phyloP scores from a whole-genome alignment of 2,329 filamentous ascomycete genomes.

The Curvularia spicifera region DNA sequence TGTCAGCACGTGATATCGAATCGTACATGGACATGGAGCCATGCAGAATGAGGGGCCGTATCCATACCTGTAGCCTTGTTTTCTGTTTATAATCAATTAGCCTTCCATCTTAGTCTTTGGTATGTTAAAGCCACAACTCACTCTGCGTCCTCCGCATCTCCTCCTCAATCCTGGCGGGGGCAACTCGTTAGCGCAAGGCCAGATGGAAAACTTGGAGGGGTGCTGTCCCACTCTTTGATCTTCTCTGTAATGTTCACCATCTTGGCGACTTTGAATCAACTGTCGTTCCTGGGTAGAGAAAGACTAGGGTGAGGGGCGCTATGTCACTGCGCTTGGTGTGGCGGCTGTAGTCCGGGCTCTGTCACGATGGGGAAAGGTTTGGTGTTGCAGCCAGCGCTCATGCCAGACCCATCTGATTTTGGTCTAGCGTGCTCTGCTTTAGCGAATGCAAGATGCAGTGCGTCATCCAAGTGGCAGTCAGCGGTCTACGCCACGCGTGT shows the following conservation, averaged over 20 bases:
- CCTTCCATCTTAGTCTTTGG: neutral
- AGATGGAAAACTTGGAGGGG: conserved; percentile 33
- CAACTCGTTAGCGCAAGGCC: conserved; percentile 37
- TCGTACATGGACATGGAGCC: neutral
- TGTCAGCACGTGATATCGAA: conserved; percentile 48
- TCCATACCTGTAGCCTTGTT: conserved; percentile 95
- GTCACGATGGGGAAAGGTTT: conserved; percentile 45
- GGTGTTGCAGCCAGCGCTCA: conserved; percentile 38
- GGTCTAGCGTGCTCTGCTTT: conserved; percentile 24
- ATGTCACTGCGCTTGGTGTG: conserved; percentile 10
- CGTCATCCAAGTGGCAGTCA: conserved; percentile 32
- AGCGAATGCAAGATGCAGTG: conserved; percentile 35
- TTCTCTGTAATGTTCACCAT: conserved; percentile 99
- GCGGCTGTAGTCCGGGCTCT: conserved; percentile 23
- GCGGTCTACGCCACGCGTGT: conserved; percentile 21
- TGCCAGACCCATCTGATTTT: conserved; percentile 17
- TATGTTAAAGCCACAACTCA: conserved; percentile 54
- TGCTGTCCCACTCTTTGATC: conserved; percentile 86
- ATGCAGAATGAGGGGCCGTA: neutral
- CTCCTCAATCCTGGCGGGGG: conserved; percentile 83
- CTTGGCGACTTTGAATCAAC: conserved; percentile 36
- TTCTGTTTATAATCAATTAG: conserved; percentile 64
- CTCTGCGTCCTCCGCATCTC: conserved; percentile 99
- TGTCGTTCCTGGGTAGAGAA: conserved; percentile 8
- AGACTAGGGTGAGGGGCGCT: conserved; percentile 11